Evolutionary conservation across 352 stramenopile genomes (phyloP).

Genomic region (Pythium aphanidermatum): DNA sequence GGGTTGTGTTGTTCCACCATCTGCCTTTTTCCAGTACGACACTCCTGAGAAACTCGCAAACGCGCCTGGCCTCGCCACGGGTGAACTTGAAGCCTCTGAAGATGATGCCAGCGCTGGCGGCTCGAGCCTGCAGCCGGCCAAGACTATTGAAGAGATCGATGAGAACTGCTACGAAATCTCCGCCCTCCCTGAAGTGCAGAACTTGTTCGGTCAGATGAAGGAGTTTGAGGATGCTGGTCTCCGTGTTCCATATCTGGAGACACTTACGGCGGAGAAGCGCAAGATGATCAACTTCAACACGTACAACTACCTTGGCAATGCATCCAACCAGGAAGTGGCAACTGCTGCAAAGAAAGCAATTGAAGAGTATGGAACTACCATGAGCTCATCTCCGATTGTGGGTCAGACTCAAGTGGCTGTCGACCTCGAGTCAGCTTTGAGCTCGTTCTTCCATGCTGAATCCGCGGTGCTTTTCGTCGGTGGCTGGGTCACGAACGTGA

Average conservation of each 20-base stretch:
- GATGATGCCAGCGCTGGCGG: slow-evolving; percentile 2
- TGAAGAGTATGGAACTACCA: slow-evolving; percentile 66
- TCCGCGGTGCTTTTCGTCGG: slow-evolving; percentile 59
- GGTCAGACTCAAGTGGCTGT: slow-evolving; percentile 67
- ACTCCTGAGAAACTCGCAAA: slow-evolving; percentile 25
- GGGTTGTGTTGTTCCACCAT: slow-evolving; percentile 31
- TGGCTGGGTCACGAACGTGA: slow-evolving; percentile 74
- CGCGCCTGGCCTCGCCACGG: slow-evolving; percentile 27
- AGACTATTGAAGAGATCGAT: slow-evolving; percentile 54
- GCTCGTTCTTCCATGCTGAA: slow-evolving; percentile 55
- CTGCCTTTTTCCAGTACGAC: slow-evolving; percentile 36
- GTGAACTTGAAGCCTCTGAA: slow-evolving; percentile 18
- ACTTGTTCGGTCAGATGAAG: slow-evolving; percentile 61
- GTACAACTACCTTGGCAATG: slow-evolving; percentile 82
- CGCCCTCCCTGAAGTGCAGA: slow-evolving; percentile 56
- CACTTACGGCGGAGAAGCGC: slow-evolving; percentile 58
- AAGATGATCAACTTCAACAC: slow-evolving; percentile 84
- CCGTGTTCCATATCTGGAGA: slow-evolving; percentile 61
- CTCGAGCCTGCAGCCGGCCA: slow-evolving; percentile 20
- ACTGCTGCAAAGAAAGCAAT: slow-evolving; percentile 54
- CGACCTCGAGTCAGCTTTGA: slow-evolving; percentile 57
- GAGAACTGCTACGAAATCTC: slow-evolving; percentile 61
- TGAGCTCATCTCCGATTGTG: slow-evolving; percentile 79
- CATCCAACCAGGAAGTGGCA: slow-evolving; percentile 44
- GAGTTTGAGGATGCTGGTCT: slow-evolving; percentile 69